Base-by-base conservation (phyloP, 352 stramenopile species). In the Phytophthora ohioensis region DNA sequence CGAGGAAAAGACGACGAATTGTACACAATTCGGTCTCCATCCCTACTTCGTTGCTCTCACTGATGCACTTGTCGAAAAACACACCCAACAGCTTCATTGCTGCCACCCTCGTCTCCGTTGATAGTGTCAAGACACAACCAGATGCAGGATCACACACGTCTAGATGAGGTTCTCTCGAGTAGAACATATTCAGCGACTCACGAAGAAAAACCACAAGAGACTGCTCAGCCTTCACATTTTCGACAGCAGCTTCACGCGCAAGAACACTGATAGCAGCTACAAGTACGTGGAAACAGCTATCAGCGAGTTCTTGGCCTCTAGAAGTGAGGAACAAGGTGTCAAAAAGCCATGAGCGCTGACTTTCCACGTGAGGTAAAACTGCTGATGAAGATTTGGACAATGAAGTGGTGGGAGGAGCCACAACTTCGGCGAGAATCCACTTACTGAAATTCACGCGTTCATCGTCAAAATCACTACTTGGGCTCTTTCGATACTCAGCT, bases 331-430 rank as follows among this genome's bases (percentile, higher is more conserved):
- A 80, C 4, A 88, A 21, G 4, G 84, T 31, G 49, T 92, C 84
- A 54, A 94, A 91, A 0, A 94, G 41, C 84, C 84, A 91, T 2
- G 71, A 85, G 10, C 86, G 73, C 21, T 75, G 66, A 10, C 31
- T 62, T 71, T 78, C 71, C 5, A 74, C 62, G 12, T 53, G 64
- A 49, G 35, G 27, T 36, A 45, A n/a, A 9, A 21, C 34, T 34
- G 46, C 32, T 41, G 59, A 59, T 35, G 62, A 46, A 27, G 39
- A 31, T 12, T 54, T 66, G 5, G 57, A 2, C 10, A 45, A 21
- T 10, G 67, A 59, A 0, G 13, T 17, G 2, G 46, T 66, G 8
- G 78, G 71, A 27, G 58, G 43, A 7, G 58, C 59, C 1, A 79
- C 67, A 39, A 62, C 46, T 43, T 79, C 32, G 11, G 72, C 32